A percentile compares a stretch with the other conserved stretches of the same genome.
phyloP scores from a whole-genome alignment of 305 asterid species.

The Striga hermonthica region DNA sequence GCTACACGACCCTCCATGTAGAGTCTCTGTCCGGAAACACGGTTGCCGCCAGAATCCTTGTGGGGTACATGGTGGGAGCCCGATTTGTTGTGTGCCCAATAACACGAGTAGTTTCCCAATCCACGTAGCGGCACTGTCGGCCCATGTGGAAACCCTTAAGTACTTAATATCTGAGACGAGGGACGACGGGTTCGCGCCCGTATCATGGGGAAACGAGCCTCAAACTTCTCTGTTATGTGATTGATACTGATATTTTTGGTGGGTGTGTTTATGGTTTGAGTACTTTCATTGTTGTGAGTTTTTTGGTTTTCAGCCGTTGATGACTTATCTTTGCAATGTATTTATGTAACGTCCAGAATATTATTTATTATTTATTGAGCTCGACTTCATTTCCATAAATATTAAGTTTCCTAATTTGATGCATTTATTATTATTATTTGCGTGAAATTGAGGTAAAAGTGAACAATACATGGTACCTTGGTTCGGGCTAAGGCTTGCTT shows the following conservation, averaged over 20 bases:
- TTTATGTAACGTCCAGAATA: no score
- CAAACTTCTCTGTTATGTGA: not conserved
- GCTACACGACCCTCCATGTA: conserved; percentile 37
- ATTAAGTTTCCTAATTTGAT: no score
- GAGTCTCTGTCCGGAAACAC: conserved; percentile 39
- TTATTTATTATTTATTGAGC: no score
- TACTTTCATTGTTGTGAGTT: not conserved
- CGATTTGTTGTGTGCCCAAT: conserved; percentile 7
- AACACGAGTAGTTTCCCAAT: conserved; percentile 25
- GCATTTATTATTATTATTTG: no score
- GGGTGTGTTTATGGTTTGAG: not conserved
- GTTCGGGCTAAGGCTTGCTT: no score
- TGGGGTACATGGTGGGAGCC: not conserved
- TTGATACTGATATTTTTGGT: conserved; percentile 10
- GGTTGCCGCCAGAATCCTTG: conserved; percentile 35
- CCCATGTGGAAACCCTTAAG: conserved; percentile 27
- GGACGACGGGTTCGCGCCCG: not conserved
- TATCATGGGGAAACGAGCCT: not conserved
- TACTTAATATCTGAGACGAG: conserved; percentile 3
- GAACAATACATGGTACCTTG: no score
- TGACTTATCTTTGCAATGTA: not conserved
- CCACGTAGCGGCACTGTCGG: conserved; percentile 40
- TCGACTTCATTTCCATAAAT: no score
- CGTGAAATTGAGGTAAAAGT: no score
- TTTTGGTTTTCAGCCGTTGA: not conserved